Evolutionary conservation across 73 alveolate species (phyloP), one percentile per base, ranked within the genome.

Genomic region (Paramecium sonneborni): DNA sequence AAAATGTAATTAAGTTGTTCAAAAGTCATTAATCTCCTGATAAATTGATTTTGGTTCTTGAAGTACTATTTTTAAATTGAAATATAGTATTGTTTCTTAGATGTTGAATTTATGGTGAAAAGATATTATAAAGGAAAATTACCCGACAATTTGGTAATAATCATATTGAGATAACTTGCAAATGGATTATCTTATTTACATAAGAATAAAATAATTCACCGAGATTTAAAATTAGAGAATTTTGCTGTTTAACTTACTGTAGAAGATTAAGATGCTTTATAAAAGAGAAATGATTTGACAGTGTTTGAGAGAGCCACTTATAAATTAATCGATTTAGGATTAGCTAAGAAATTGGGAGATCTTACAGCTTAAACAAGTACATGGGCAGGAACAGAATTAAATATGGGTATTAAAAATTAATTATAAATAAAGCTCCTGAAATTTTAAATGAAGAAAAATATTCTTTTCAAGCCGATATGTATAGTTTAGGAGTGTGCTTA

Each of bases 401-500:
- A 74, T 35, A 74, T 35, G 87, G 87, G 87, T 74, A 35, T 20
- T 37, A 14, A 15, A n/a, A 4, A n/a, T 39, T 74, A 35, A 0
- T 35, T 14, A 23, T 3, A 3, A 0, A 1, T 37, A n/a, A 15
- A 74, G 87, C 87, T 74, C 87, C 87, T 74, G 87, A 74, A 35
- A 38, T 74, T 28, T 20, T 74, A 23, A 8, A 6, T 0, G 87
- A 38, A 37, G 20, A n/a, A 12, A 2, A 12, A 3, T 74, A 74
- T 74, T 8, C 67, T 18, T 37, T 74, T 15, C 9, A 35, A 39
- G 87, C 68, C 28, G 87, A 74, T 74, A 74, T 74, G 34, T 74
- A 74, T 74, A 74, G 87, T 74, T 35, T 74, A 6, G 87, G 87
- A 3, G 87, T 74, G 2, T 74, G 87, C 11, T 11, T 74, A 37